These are phyloP conservation scores for Dalbergia cochinchinensis DNA, from an alignment of 306 rosid species.

Conservation along the genomic window DNA sequence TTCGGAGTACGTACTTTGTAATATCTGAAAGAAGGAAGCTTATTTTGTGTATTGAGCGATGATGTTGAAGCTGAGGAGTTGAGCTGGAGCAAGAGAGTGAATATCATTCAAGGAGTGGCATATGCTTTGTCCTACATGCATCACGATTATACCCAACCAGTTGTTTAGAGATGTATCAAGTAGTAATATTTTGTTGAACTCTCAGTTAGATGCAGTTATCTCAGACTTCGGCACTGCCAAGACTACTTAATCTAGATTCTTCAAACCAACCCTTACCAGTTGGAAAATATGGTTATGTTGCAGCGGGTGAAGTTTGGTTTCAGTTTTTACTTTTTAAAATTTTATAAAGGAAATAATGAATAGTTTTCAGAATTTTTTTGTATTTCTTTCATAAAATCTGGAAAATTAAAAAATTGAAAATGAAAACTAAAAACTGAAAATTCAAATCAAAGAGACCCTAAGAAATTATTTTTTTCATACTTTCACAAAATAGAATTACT, in stretches of 20 bases:
- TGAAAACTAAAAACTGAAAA: too few species aligned
- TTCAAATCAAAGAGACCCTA: too few species aligned
- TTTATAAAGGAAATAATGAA: too few species aligned
- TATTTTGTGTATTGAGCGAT: too few species aligned
- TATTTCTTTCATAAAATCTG: too few species aligned
- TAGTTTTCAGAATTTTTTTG: too few species aligned
- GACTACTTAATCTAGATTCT: slow-evolving; percentile 8
- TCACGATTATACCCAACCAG: not conserved
- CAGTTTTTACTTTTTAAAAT: too few species aligned
- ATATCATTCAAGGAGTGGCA: not conserved
- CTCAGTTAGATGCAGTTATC: not conserved
- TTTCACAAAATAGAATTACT: too few species aligned
- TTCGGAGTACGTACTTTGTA: too few species aligned
- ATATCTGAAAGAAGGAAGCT: too few species aligned
- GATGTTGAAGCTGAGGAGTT: not conserved
- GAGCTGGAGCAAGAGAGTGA: slow-evolving; percentile 18
- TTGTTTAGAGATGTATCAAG: slow-evolving; percentile 13
- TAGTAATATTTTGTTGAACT: slow-evolving; percentile 16
- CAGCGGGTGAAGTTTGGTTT: not conserved
- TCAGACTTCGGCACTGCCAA: slow-evolving; percentile 8
- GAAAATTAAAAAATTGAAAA: too few species aligned
- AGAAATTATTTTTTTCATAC: too few species aligned
- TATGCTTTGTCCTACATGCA: slow-evolving; percentile 20
- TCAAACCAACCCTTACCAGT: not conserved
- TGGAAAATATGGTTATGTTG: slow-evolving; percentile 28